Base-by-base conservation (phyloP, 2,329 filamentous ascomycete species). In the Coniochaeta sp. region DNA sequence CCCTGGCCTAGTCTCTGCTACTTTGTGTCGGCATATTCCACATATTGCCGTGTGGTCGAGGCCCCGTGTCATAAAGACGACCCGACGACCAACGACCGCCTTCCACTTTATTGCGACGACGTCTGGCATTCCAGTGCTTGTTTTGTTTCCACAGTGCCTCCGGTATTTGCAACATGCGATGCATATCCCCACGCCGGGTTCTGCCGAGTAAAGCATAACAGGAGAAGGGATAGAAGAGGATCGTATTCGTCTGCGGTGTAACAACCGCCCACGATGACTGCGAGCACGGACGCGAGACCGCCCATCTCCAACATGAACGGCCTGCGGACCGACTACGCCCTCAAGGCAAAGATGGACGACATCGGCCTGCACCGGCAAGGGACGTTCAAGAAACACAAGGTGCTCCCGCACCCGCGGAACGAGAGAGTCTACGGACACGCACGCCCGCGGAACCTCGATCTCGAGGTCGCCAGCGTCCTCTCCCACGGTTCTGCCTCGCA, bases 341-440 rank as follows among this genome's bases (percentile, higher is more conserved):
- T 69, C 28, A 65, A 66, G 62, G 62, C 69, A 59, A 61, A 68
- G 52, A 62, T 69, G 61, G 65, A 68, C 58, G 65, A 62, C 62
- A 63, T 69, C 50, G 68, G 65, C 28, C 67, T 65, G 40, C 72
- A 74, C 57, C 71, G 71, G 61, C 75, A 34, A 17, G 30, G 65
- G 57, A 65, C 74, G 62, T 79, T 80, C 69, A 79, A 75, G 65
- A 79, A 72, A 64, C 78, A 79, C 69, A 79, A 79, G 68, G 64
- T 71, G 56, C 67, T 80, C 26, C 77, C 78, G 24, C 70, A 69
- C 50, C 70, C 70, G 17, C 61, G 62, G n/a, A 71, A 63, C 57
- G 65, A 64, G 22, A 58, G 32, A 12, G 57, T 36, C 14, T 56
- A 55, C 32, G 55, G 40, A 16, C 65, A 63, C 16, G 62, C 67